Conservation (phyloP, 2,329 filamentous ascomycete genomes). For the Colletotrichum caudatum region DNA sequence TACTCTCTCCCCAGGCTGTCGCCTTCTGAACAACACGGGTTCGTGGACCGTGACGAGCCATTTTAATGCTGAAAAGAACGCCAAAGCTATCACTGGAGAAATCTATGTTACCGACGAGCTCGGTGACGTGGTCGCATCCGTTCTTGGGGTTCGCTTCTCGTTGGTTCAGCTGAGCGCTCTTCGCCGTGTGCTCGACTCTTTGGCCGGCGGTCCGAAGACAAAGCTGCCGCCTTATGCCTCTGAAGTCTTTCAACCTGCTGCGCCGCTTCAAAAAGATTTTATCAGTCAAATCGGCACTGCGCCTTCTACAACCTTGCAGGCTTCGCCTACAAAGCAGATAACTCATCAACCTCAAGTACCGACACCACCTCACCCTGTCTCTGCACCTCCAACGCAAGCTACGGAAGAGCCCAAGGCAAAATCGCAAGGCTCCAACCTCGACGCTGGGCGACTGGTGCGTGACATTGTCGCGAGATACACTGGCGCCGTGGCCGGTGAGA, state of each 20-base stretch:
- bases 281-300: no score
- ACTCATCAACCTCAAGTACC: no score
- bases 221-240: no score
- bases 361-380: neutral
- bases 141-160: neutral
- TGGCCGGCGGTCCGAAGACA: no score
- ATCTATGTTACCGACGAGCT: neutral
- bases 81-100: neutral
- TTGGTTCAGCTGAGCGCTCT: neutral
- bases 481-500: neutral
- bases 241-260: no score
- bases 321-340: no score
- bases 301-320: no score
- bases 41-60: slow-evolving; percentile 1
- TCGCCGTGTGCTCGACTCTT: neutral
- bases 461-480: neutral
- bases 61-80: neutral
- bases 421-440: neutral
- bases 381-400: neutral
- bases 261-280: no score
- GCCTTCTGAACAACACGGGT: neutral
- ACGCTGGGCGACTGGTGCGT: neutral
- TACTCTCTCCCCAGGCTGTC: neutral
- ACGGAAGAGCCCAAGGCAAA: neutral
- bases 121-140: neutral